Percentiles rank a stretch among this genome's conserved stretches.
These are phyloP conservation scores for Fraxinus cuspidata DNA, from an alignment of 257 asterid species.

Conservation along the genomic window DNA sequence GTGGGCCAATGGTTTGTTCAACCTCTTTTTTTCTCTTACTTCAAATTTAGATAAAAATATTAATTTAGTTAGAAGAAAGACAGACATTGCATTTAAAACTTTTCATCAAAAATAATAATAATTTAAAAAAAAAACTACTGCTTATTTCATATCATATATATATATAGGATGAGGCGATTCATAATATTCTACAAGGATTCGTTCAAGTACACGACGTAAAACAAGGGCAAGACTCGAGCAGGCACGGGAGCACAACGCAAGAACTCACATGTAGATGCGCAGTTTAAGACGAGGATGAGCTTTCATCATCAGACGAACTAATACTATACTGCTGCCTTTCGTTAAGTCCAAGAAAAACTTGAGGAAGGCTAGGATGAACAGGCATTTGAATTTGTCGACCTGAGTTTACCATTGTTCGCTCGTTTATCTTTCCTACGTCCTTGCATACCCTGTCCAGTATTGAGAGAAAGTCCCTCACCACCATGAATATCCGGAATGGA, in stretches of 20 bases:
- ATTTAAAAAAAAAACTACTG: neutral
- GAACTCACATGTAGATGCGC: neutral
- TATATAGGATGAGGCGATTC: neutral
- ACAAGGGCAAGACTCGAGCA: neutral
- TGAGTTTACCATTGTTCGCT: slow-evolving; percentile 57
- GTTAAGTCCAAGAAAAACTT: slow-evolving; percentile 43
- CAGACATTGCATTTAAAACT: too few relatives aligned
- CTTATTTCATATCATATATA: neutral
- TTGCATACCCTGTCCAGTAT: slow-evolving; percentile 74
- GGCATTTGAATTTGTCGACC: slow-evolving; percentile 38
- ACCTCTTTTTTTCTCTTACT: too few relatives aligned
- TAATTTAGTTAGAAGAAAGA: too few relatives aligned
- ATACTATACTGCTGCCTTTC: slow-evolving; percentile 36
- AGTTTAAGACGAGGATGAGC: slow-evolving; percentile 38
- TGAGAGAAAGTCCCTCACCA: slow-evolving; percentile 67
- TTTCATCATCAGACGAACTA: slow-evolving; percentile 55
- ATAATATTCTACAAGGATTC: neutral
- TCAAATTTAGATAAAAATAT: too few relatives aligned
- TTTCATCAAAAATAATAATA: neutral
- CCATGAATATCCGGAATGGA: slow-evolving; percentile 58
- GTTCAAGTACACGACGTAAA: neutral
- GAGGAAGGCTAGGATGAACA: slow-evolving; percentile 36
- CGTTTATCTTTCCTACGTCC: slow-evolving; percentile 66
- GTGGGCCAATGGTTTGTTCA: too few relatives aligned
- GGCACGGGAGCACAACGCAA: neutral